Conservation (phyloP, 495 filamentous ascomycete species). For the Aspergillus affinis region DNA sequence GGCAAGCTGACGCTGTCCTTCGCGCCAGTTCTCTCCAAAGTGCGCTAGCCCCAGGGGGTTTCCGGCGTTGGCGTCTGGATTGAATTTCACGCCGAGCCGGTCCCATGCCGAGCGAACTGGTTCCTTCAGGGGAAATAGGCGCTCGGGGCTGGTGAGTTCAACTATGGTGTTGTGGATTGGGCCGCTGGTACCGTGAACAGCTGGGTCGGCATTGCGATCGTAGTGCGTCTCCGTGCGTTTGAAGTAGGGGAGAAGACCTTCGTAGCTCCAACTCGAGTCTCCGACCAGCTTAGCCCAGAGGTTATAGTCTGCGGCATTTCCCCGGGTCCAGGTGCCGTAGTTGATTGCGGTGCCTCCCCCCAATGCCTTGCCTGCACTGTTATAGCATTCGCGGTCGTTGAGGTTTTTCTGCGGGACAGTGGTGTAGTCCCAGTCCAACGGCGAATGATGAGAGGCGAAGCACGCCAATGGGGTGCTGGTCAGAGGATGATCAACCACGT, state of each 20-base stretch:
- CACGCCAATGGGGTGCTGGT: constrained; percentile 5
- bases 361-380: constrained; percentile 27
- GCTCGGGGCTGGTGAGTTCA: constrained; percentile 27
- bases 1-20: constrained; percentile 35
- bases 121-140: constrained; percentile 34
- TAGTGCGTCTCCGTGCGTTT: constrained; percentile 28
- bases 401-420: constrained; percentile 28
- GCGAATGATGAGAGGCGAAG: constrained; percentile 12
- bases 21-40: constrained; percentile 29
- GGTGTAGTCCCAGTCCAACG: constrained; percentile 30
- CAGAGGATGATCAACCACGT: constrained; percentile 24
- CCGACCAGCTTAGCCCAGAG: constrained; percentile 30
- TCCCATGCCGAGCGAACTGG: constrained; percentile 21
- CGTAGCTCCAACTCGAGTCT: constrained; percentile 34
- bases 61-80: constrained; percentile 30
- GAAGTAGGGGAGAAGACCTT: constrained; percentile 35
- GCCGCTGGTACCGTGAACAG: constrained; percentile 27
- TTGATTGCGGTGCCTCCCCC: constrained; percentile 34
- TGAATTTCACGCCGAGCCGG: constrained; percentile 24
- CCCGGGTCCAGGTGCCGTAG: constrained; percentile 37
- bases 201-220: constrained; percentile 8
- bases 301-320: constrained; percentile 35
- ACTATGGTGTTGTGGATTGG: constrained; percentile 22
- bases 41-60: constrained; percentile 28
- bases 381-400: constrained; percentile 19